Evolutionary conservation across 768 basidiomycete genomes (phyloP).

Genomic region (Leccinum longicurvipes): DNA sequence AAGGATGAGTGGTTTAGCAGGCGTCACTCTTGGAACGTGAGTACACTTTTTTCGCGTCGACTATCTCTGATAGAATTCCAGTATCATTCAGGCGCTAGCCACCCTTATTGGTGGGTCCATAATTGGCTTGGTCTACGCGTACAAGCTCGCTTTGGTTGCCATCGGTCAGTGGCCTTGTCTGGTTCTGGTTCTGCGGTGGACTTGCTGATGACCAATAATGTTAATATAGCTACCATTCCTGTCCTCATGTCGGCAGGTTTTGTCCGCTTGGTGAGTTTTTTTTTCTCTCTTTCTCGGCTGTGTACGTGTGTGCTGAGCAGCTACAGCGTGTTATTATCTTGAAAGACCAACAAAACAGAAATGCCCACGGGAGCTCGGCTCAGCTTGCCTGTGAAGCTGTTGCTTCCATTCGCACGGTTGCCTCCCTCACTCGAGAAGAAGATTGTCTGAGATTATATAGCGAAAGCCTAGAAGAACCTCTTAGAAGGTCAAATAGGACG

Average conservation of each 20-base stretch:
- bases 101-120: constrained; percentile 70
- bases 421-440: constrained; percentile 80
- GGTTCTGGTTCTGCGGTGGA: not conserved
- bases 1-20: constrained; percentile 85
- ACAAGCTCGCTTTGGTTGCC: constrained; percentile 78
- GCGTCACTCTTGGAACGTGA: constrained; percentile 78
- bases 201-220: not conserved
- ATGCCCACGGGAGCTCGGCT: constrained; percentile 74
- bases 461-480: constrained; percentile 66
- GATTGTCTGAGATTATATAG: constrained; percentile 72
- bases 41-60: constrained; percentile 20
- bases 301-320: constrained; percentile 1
- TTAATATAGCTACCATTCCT: constrained; percentile 55
- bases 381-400: constrained; percentile 93
- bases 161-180: constrained; percentile 36
- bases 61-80: constrained; percentile 21
- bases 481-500: constrained; percentile 58
- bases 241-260: constrained; percentile 72
- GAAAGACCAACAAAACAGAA: constrained; percentile 81
- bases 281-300: not conserved
- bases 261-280: constrained; percentile 64
- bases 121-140: constrained; percentile 74
- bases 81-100: constrained; percentile 74
- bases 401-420: constrained; percentile 86
- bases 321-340: constrained; percentile 74